Base-by-base conservation (phyloP, 2,329 filamentous ascomycete species). In the Aspergillus latus region DNA sequence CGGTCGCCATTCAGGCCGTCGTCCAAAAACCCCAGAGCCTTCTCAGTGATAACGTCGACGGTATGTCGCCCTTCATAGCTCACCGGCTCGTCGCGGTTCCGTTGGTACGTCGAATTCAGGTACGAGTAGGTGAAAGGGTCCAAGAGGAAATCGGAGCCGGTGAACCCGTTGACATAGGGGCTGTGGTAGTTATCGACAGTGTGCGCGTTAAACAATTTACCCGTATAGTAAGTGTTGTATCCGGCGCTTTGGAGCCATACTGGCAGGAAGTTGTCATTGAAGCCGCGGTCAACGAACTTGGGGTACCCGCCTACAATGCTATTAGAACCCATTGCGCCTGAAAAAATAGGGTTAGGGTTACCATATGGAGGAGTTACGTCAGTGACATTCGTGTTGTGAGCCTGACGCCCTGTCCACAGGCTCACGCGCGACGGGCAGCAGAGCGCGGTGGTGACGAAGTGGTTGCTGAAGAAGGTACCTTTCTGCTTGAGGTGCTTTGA, bases 341-440 rank as follows among this genome's bases (percentile, higher is more conserved):
- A 21, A 2, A 21, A 21, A 21, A 21, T 21, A 21, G 21, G 21
- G 21, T 21, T 21, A 21, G 21, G 21, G 21, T 21, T 37, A 59
- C 58, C 70, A 42, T 68, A 72, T 10, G 70, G 71, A 1, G 64
- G 64, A n/a, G 34, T 50, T 1, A 74, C 69, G 32, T 73, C 69
- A 0, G 87, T 89, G 1, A 89, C 83, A 59, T 89, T 89, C 0
- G 84, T 88, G 64, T 88, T 88, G 63, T 89, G 87, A 0, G 85
- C 82, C 10, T 82, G 79, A 62, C 82, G 83, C 0, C 87, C 86
- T 0, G 86, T 88, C 79, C 80, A 83, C 0, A 89, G 71, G 3
- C 80, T 82, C 1, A 84, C 86, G 4, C 87, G 76, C 0, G 84
- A 84, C 0, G 87, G 87, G 61, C 86, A 89, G 70, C 86, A 89